phyloP scores from a whole-genome alignment of 1,139 yeast genomes.

The Saccharomycopsis phalli region DNA sequence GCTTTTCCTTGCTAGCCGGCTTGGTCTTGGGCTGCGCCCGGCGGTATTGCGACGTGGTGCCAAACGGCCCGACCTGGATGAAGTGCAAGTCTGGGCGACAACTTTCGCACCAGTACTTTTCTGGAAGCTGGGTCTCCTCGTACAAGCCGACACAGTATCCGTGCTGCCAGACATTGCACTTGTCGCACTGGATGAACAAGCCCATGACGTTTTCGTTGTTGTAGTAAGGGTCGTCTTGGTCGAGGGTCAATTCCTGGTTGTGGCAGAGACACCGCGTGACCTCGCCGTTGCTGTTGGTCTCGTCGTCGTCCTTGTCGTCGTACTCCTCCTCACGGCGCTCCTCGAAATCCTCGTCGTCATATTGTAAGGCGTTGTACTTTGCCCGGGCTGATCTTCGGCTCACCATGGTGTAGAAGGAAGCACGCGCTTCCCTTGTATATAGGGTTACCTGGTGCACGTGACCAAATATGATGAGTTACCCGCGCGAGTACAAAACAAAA shows the following conservation, averaged over 20 bases:
- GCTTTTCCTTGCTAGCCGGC: slow-evolving; percentile 12
- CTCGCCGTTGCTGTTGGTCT: slow-evolving; percentile 48
- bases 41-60: slow-evolving; percentile 34
- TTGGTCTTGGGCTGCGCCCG: slow-evolving; percentile 27
- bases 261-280: slow-evolving; percentile 89
- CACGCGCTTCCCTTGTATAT: too few species aligned
- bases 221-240: slow-evolving; percentile 35
- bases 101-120: slow-evolving; percentile 85
- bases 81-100: slow-evolving; percentile 81
- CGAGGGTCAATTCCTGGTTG: slow-evolving; percentile 53
- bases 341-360: slow-evolving; percentile 21
- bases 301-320: slow-evolving; percentile 19
- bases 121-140: slow-evolving; percentile 71
- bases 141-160: slow-evolving; percentile 87
- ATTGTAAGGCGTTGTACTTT: slow-evolving; percentile 11
- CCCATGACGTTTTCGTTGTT: slow-evolving; percentile 69
- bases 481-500: too few species aligned
- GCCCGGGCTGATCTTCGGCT: slow-evolving; percentile 14
- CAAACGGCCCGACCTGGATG: slow-evolving; percentile 41
- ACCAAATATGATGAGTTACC: too few species aligned
- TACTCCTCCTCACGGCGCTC: slow-evolving; percentile 19
- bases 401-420: too few species aligned
- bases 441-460: too few species aligned
- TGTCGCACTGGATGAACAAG: slow-evolving; percentile 80
- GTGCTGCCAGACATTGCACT: slow-evolving; percentile 95